Base-by-base conservation (phyloP, 345 rosid genomes). In the Brassica carinata region DNA sequence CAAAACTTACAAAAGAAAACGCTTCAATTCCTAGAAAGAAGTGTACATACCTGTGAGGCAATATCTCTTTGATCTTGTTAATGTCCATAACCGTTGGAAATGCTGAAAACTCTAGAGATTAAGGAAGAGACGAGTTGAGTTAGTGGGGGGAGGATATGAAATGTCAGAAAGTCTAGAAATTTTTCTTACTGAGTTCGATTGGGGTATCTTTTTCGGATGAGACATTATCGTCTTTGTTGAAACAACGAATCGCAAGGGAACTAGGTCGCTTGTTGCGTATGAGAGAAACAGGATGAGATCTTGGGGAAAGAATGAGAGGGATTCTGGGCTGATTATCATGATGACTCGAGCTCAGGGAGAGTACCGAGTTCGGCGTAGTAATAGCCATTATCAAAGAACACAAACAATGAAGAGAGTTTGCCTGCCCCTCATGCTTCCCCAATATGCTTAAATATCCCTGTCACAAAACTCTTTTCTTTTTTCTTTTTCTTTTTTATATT, bases 11-110 rank as follows among this genome's bases (percentile, higher is more conserved):
- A 88, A 90, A 82, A 36, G 55, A 75, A 55, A 67, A 23, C 79
- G 9, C 0, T 27, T 59, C 87, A 92, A 84, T 59, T 88, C 85
- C 1, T n/a, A 31, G 14, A 64, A 36, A 34, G 4, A 48, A 33
- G 3, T 3, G 51, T 43, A 96, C 99, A 5, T 43, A 96, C 99
- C 98, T 87, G 84, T 93, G 98, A 15, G 99, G 98, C 76, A 96
- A 81, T 72, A 96, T 91, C 69, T 93, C 92, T 75, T 92, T 89
- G 81, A 96, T 89, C 86, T 92, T 84, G 80, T 96, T 92, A 40
- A 96, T 90, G 75, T 96, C 97, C 94, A 96, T 87, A 31, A 96
- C 97, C 29, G 85, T 76, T 15, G 82, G 78, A 69, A 55, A 84
- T 23, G 76, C 85, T 38, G 78, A 78, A 55, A 15, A 82, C n/a